Evolutionary conservation across 805 yeast species (phyloP).

Genomic region (Candida insectalens): DNA sequence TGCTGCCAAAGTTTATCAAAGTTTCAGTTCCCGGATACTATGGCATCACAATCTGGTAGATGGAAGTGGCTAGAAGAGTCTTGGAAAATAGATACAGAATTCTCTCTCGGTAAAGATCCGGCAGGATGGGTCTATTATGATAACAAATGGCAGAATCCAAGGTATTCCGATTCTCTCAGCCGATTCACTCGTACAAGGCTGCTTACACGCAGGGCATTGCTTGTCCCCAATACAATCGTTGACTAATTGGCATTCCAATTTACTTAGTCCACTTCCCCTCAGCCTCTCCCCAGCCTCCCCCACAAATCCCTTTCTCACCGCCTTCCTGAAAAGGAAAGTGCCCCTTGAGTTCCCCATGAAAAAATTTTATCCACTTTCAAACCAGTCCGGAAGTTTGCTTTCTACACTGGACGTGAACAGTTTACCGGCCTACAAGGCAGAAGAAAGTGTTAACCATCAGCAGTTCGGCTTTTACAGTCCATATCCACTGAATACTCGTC

Average conservation of each 20-base stretch:
- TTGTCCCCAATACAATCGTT: constrained; percentile 5
- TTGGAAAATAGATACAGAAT: constrained; percentile 39
- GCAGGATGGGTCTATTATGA: constrained; percentile 51
- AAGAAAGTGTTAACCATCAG: too few relatives aligned
- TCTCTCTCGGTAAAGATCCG: constrained; percentile 25
- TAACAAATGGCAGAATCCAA: constrained; percentile 36
- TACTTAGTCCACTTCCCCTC: too few relatives aligned
- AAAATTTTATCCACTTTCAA: too few relatives aligned
- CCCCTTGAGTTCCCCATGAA: too few relatives aligned
- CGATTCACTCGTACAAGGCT: constrained; percentile 42
- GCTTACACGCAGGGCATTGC: constrained; percentile 39
- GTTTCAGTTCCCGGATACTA: constrained; percentile 34
- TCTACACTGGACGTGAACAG: too few relatives aligned
- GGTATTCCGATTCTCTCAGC: constrained; percentile 33
- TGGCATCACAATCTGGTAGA: constrained; percentile 19
- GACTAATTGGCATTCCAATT: neutral
- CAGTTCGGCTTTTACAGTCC: too few relatives aligned
- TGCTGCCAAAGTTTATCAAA: constrained; percentile 19
- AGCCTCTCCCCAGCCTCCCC: too few relatives aligned
- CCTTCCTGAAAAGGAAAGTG: too few relatives aligned
- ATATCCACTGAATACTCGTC: too few relatives aligned
- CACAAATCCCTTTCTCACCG: too few relatives aligned
- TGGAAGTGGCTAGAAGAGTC: constrained; percentile 51
- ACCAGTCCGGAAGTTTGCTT: too few relatives aligned
- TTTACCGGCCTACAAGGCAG: too few relatives aligned